Evolutionary conservation across 2,329 filamentous ascomycete genomes (phyloP), one percentile per base, ranked within the genome.

Genomic region (Paraphaeosphaeria minitans): DNA sequence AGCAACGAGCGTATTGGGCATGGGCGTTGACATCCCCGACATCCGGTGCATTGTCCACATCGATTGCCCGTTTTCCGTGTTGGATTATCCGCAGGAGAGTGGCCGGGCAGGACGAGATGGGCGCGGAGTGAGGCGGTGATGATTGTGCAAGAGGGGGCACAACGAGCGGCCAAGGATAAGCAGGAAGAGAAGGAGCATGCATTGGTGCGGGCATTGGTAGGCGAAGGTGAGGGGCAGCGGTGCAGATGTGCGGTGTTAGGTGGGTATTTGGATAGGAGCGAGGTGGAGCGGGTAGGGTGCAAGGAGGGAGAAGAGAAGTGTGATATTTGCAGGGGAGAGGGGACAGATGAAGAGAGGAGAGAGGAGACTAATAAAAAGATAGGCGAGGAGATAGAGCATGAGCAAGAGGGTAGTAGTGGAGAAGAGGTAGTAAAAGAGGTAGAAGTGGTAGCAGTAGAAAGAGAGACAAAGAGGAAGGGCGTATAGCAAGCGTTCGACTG

Each of bases 181-280:
- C 31, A 35, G 31, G 31, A 35, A 13, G 31, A 35, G 31, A 35
- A 35, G 31, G 31, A 35, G 31, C 31, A 35, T 35, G 31, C 31
- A 33, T 55, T 58, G 33, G 53, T 58, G 27, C 1, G 8, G 33
- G 37, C 14, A 41, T 56, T 61, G 21, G 39, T 48, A 52, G 46
- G 56, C 3, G 53, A 50, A 39, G 33, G 53, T 22, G 35, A 41
- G 49, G 55, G 13, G 53, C 48, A n/a, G 37, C 29, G 1, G 35
- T 60, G 48, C n/a, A 58, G 55, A 42, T 22, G 41, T 43, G 48
- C 45, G 24, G 55, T 64, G 22, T 52, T 64, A 35, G 55, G 57
- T 43, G 46, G 53, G 31, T 64, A 58, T 47, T 64, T 57, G 35
- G 55, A 58, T 13, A 47, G 55, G 47, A 29, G 24, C 50, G 47